Evolutionary conservation across 2,329 filamentous ascomycete species (phyloP), one percentile per base, ranked within the genome.

Genomic region (Truncatella angustata): DNA sequence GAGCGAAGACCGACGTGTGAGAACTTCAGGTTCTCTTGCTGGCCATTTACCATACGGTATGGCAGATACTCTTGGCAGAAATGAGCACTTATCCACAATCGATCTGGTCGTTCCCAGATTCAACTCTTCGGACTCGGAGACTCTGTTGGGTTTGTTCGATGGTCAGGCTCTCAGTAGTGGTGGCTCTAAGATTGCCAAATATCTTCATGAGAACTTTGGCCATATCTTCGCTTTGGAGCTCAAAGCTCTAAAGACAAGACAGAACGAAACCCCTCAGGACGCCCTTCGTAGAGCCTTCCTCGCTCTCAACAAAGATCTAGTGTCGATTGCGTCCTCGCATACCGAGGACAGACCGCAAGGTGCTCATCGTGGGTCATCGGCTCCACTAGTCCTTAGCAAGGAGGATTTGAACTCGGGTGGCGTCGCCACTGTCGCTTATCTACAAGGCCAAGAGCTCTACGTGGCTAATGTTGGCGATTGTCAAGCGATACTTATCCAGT

Each of bases 401-500:
- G 91, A 97, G 59, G 94, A 99, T 66, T 79, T 97, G 40, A 87
- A 87, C 58, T 93, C 91, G 14, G 94, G 94, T 36, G 91, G 90
- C 54, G 91, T 96, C 42, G 94, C 93, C 2, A 97, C 94, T 0
- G 88, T 97, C 3, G 79, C 94, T 49, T 99, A 96, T 63, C 75
- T 99, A 28, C 88, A 92, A 61, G 87, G 89, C 59, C 92, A 91
- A 70, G 91, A 97, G 61, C 80, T 99, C 3, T 97, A 90, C 64
- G 87, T 97, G 50, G 94, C 92, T 56, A 99, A 99, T 62, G 90
- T 99, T 20, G 94, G 94, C 49, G 91, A 99, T 70, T 91, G 89
- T 4, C 91, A 97, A 70, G 93, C 92, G n/a, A 88, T 99, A 72
- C 79, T 97, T 18, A 94, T 99, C 57, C 89, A 92, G 62, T 90